These are phyloP conservation scores for Globisporangium camurandrum DNA, from an alignment of 352 stramenopile genomes.

Conservation along the genomic window DNA sequence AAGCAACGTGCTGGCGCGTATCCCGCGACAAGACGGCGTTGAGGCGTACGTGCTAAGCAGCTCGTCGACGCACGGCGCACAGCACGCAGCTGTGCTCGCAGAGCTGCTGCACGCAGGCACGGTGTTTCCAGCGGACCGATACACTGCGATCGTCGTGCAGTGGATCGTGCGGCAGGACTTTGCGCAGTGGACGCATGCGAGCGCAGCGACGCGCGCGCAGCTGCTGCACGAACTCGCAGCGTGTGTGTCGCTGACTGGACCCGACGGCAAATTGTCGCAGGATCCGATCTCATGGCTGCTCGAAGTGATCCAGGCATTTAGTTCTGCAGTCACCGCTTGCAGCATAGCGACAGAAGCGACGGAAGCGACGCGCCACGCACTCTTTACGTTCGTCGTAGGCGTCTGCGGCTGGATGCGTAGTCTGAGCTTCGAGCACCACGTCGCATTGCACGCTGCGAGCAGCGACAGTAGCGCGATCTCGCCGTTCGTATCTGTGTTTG, in stretches of 20 bases:
- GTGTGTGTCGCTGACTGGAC: slow-evolving; percentile 1
- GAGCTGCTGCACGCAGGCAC: slow-evolving; percentile 5
- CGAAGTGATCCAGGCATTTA: slow-evolving; percentile 10
- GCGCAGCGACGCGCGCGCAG: neutral
- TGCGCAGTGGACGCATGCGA: slow-evolving; percentile 3
- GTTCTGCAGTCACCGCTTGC: neutral
- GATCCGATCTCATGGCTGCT: slow-evolving; percentile 11
- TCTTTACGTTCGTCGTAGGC: slow-evolving; percentile 11
- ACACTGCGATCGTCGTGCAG: slow-evolving; percentile 8
- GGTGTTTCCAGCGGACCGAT: slow-evolving; percentile 5
- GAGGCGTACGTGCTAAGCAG: slow-evolving; percentile 7
- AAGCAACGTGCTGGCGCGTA: slow-evolving; percentile 3
- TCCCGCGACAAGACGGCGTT: slow-evolving; percentile 6
- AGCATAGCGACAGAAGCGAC: neutral
- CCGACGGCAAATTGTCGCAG: slow-evolving; percentile 1
- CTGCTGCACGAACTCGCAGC: slow-evolving; percentile 9
- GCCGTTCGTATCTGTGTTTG: neutral
- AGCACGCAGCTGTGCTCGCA: slow-evolving; percentile 7
- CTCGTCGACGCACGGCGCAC: neutral
- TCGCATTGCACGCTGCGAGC: neutral
- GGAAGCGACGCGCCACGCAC: slow-evolving; percentile 1
- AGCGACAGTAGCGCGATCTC: neutral
- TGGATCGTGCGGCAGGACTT: slow-evolving; percentile 17
- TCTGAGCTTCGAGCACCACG: slow-evolving; percentile 5
- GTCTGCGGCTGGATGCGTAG: slow-evolving; percentile 2